A percentile compares a stretch with the other conserved stretches of the same genome.
Conservation (phyloP, 31 red algal species). For the Asparagopsis taxiformis region DNA sequence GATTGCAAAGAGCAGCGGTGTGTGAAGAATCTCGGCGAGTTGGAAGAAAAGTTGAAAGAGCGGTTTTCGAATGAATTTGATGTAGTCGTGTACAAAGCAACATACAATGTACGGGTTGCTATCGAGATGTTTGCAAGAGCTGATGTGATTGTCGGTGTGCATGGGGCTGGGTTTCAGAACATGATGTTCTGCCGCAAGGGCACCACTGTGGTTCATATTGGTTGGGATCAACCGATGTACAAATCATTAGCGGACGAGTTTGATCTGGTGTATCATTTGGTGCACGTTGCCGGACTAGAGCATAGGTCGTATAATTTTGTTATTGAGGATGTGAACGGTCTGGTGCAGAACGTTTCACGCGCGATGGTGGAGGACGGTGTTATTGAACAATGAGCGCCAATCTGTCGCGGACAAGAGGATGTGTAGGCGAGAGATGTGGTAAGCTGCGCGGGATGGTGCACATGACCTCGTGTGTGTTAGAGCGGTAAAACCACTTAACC, state of each 20-base stretch:
- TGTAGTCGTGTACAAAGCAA: conserved; percentile 17
- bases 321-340: neutral
- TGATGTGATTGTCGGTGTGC: conserved; percentile 56
- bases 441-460: no score
- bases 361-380: neutral
- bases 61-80: conserved; percentile 26
- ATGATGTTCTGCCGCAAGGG: conserved; percentile 51
- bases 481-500: no score
- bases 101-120: conserved; percentile 8
- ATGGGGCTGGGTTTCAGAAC: conserved; percentile 75
- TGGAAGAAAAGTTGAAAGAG: conserved; percentile 17
- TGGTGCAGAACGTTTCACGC: neutral
- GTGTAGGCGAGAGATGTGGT: no score
- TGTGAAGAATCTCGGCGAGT: conserved; percentile 28
- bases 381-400: neutral
- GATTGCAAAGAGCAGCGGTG: conserved; percentile 39
- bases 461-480: no score
- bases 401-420: no score
- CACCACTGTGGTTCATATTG: conserved; percentile 58
- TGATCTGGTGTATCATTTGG: conserved; percentile 39
- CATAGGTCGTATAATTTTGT: no score
- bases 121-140: conserved; percentile 35
- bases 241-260: conserved; percentile 25
- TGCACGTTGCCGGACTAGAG: neutral
- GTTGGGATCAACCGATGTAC: conserved; percentile 40